phyloP scores from a whole-genome alignment of 208 protist genomes.

The Trypanosoma congolense region DNA sequence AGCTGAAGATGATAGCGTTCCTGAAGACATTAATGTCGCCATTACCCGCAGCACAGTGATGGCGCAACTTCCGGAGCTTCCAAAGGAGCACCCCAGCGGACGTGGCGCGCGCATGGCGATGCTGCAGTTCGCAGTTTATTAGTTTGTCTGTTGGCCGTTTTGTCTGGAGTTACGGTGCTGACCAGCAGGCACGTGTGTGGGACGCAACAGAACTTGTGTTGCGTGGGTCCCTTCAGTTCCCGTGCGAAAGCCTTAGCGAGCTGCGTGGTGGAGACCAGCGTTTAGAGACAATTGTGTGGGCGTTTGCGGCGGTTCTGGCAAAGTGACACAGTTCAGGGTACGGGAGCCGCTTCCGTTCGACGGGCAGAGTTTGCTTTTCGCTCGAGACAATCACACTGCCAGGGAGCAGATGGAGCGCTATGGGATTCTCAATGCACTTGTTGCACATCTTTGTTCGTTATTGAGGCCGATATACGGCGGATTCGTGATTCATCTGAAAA shows the following conservation, averaged over 20 bases:
- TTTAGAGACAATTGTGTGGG: conserved; percentile 36
- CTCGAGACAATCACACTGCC: neutral
- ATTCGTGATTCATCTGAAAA: neutral
- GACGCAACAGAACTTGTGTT: conserved; percentile 26
- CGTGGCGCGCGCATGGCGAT: conserved; percentile 9
- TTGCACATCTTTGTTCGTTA: conserved; percentile 15
- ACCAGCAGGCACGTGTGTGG: conserved; percentile 42
- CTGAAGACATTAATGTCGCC: neutral
- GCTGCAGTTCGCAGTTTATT: conserved; percentile 23
- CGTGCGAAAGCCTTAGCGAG: conserved; percentile 14
- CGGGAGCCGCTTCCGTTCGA: conserved; percentile 8
- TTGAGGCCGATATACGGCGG: neutral
- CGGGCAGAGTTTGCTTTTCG: neutral
- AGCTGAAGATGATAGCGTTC: neutral
- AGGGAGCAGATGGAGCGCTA: conserved; percentile 4
- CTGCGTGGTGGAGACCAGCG: conserved; percentile 12
- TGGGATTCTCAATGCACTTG: conserved; percentile 6
- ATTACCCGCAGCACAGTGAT: neutral
- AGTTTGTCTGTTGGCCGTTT: conserved; percentile 32
- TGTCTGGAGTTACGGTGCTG: conserved; percentile 49
- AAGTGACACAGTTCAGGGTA: conserved; percentile 22
- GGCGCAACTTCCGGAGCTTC: neutral
- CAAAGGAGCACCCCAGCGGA: conserved; percentile 14
- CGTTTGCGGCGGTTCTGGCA: conserved; percentile 20
- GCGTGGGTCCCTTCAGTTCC: conserved; percentile 48